Conservation (phyloP, 2,329 filamentous ascomycete genomes). For the Endothia cerciana region DNA sequence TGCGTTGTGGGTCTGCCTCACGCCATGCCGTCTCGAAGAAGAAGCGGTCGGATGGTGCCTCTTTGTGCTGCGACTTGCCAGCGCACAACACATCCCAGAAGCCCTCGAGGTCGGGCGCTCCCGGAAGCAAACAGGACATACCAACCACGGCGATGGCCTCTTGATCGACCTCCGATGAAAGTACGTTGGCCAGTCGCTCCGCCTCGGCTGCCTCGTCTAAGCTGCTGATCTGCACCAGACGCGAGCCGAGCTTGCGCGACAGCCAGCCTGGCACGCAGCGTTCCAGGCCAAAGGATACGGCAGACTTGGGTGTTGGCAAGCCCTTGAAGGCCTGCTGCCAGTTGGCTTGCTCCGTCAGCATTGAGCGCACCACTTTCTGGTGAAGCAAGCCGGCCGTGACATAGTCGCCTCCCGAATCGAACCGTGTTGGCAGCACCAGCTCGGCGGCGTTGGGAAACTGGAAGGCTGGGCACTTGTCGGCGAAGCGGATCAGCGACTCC, state of each 20-base stretch:
- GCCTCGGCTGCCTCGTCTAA: background rate
- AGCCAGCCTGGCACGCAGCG: background rate
- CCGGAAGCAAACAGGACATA: constrained; percentile 41
- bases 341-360: constrained; percentile 5
- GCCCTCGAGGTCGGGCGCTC: constrained; percentile 30
- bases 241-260: background rate
- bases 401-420: background rate
- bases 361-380: background rate
- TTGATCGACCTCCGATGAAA: background rate
- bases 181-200: background rate
- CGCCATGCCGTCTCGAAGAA: constrained; percentile 24
- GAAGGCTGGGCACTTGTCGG: background rate
- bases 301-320: background rate
- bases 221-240: background rate
- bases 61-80: constrained; percentile 21
- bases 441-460: background rate
- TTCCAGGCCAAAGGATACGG: constrained; percentile 3
- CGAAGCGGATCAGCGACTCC: constrained; percentile 3
- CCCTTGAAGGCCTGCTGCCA: constrained; percentile 1
- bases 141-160: constrained; percentile 43
- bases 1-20: constrained; percentile 1
- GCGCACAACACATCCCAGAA: constrained; percentile 31
- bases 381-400: constrained; percentile 7
- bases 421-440: background rate
- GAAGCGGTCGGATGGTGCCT: constrained; percentile 16